phyloP scores from a whole-genome alignment of 306 rosid species.

The barrel medic (Medicago truncatula) region MtrunA17r5.0-ANR NC_053042.1:1232501-1233000 shows the following conservation, averaged over 20 bases:
- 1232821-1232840: neutral
- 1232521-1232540: slow-evolving; percentile 40
- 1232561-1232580: slow-evolving; percentile 43
- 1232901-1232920: slow-evolving; percentile 46
- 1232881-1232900: slow-evolving; percentile 39
- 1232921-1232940: slow-evolving; percentile 32
- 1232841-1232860: neutral
- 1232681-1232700: slow-evolving; percentile 61
- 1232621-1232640: slow-evolving; percentile 37
- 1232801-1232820: slow-evolving; percentile 13
- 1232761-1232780: slow-evolving; percentile 60
- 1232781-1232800: slow-evolving; percentile 45
- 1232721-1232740: slow-evolving; percentile 50
- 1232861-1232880: neutral
- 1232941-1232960: slow-evolving; percentile 43
- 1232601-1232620: slow-evolving; percentile 48
- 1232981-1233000: slow-evolving; percentile 50
- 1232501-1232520: slow-evolving; percentile 41
- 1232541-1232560: slow-evolving; percentile 56
- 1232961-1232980: slow-evolving; percentile 30
- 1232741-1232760: slow-evolving; percentile 33
- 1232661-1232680: slow-evolving; percentile 50
- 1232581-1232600: slow-evolving; percentile 44
- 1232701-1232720: slow-evolving; percentile 61
- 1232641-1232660: slow-evolving; percentile 59